phyloP scores from a whole-genome alignment of 1,139 yeast species.

The Taphrina sp. region DNA sequence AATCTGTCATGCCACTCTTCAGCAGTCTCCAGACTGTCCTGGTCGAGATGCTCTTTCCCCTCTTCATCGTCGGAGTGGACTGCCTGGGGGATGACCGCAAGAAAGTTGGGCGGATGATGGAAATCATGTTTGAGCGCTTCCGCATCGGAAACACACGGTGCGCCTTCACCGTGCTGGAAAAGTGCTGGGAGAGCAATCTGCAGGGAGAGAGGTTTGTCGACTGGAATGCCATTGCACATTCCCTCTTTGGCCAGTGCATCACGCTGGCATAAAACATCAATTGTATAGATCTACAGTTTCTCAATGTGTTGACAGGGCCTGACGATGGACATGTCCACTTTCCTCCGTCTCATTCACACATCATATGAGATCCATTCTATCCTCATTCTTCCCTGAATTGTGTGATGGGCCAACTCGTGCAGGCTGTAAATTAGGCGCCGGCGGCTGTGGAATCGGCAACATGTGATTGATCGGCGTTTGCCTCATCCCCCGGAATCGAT shows the following conservation, averaged over 20 bases:
- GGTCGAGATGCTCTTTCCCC: constrained; percentile 12
- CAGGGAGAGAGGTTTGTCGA: background rate
- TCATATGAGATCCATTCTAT: no score
- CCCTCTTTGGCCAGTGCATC: background rate
- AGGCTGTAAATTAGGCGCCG: no score
- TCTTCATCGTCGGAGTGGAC: constrained; percentile 3
- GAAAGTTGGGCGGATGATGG: constrained; percentile 3
- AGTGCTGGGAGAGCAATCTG: background rate
- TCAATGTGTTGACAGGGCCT: no score
- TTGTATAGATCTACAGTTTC: no score
- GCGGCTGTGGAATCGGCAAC: no score
- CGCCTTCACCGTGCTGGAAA: background rate
- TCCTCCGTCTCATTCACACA: no score
- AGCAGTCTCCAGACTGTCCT: background rate
- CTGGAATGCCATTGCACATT: background rate
- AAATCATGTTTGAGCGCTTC: background rate
- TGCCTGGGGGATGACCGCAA: background rate
- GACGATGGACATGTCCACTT: no score
- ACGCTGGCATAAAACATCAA: background rate
- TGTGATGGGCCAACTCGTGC: no score
- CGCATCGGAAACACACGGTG: background rate
- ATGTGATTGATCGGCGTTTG: no score
- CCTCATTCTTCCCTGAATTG: no score
- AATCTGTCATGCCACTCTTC: background rate
- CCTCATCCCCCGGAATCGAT: no score